Evolutionary conservation across 306 rosid genomes (phyloP).

Genomic region (Dryas alaskensis): DNA sequence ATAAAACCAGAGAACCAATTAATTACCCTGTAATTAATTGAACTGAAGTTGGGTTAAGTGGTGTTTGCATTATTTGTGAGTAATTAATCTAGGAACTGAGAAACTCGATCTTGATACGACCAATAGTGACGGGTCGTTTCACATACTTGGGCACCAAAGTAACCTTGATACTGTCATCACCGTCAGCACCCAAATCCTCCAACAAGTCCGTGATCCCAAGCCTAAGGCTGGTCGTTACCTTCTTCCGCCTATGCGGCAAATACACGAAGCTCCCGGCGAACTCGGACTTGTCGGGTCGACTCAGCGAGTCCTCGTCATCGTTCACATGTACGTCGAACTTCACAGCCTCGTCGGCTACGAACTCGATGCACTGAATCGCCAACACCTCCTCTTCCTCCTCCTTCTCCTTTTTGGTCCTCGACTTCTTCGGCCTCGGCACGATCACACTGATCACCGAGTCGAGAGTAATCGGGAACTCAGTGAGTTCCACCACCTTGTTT

Average conservation of each 20-base stretch:
- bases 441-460: slow-evolving; percentile 13
- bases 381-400: slow-evolving; percentile 54
- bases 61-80: neutral
- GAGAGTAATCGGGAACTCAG: slow-evolving; percentile 13
- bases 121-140: slow-evolving; percentile 9
- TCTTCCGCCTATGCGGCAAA: slow-evolving; percentile 10
- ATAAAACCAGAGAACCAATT: too few species aligned
- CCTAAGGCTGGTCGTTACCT: neutral
- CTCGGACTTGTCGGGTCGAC: slow-evolving; percentile 21
- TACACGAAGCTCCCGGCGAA: slow-evolving; percentile 24
- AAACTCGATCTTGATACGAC: slow-evolving; percentile 40
- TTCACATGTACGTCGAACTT: slow-evolving; percentile 31
- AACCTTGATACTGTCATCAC: slow-evolving; percentile 2
- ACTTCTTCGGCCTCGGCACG: slow-evolving; percentile 15
- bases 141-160: slow-evolving; percentile 11
- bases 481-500: slow-evolving; percentile 14
- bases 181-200: slow-evolving; percentile 21
- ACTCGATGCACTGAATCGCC: slow-evolving; percentile 38
- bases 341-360: neutral
- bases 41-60: too few species aligned
- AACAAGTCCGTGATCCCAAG: slow-evolving; percentile 24
- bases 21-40: neutral
- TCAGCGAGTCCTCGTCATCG: slow-evolving; percentile 20
- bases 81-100: too few species aligned
- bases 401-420: slow-evolving; percentile 44